Percentiles rank a stretch among this genome's conserved stretches.
These are phyloP conservation scores for Berkeleyomyces rouxiae DNA, from an alignment of 2,329 filamentous ascomycete species.

Conservation along the genomic window DNA sequence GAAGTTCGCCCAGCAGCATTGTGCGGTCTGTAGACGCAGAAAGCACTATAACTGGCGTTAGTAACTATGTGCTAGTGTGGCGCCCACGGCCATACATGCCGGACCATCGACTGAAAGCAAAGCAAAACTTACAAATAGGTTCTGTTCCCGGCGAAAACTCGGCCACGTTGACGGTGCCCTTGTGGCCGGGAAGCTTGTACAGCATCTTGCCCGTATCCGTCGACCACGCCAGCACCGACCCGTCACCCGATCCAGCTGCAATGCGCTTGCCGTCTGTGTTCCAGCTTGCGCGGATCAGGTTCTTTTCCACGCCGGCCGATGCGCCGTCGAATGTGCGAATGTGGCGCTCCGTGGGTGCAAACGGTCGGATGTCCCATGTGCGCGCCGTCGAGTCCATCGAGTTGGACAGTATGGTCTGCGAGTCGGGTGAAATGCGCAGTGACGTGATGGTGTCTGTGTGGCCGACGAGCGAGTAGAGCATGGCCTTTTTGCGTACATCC, in stretches of 20 bases:
- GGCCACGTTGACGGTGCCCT: slow-evolving; percentile 86
- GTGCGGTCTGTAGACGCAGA: slow-evolving; percentile 82
- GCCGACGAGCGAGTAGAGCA: slow-evolving; percentile 74
- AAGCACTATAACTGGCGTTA: slow-evolving; percentile 45
- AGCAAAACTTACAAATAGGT: slow-evolving; percentile 57
- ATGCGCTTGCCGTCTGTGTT: slow-evolving; percentile 72
- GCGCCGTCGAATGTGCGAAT: slow-evolving; percentile 89
- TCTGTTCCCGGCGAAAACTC: slow-evolving; percentile 75
- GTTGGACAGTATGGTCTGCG: slow-evolving; percentile 77
- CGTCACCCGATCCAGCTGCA: slow-evolving; percentile 76
- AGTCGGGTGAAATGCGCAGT: slow-evolving; percentile 79
- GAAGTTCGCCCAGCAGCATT: slow-evolving; percentile 65
- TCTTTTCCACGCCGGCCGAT: slow-evolving; percentile 73
- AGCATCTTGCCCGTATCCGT: slow-evolving; percentile 72
- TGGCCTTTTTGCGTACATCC: slow-evolving; percentile 83
- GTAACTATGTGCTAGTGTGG: slow-evolving; percentile 7
- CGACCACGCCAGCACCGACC: slow-evolving; percentile 85
- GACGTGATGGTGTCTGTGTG: slow-evolving; percentile 89
- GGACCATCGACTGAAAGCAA: neutral
- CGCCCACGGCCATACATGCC: neutral
- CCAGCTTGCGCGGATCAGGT: slow-evolving; percentile 82
- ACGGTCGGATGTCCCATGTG: slow-evolving; percentile 93
- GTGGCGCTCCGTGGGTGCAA: slow-evolving; percentile 73
- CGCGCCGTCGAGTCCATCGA: slow-evolving; percentile 86
- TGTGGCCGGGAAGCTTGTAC: slow-evolving; percentile 91